Evolutionary conservation across 768 basidiomycete genomes (phyloP), one percentile per base, ranked within the genome.

Genomic region (Trametes meyenii): DNA sequence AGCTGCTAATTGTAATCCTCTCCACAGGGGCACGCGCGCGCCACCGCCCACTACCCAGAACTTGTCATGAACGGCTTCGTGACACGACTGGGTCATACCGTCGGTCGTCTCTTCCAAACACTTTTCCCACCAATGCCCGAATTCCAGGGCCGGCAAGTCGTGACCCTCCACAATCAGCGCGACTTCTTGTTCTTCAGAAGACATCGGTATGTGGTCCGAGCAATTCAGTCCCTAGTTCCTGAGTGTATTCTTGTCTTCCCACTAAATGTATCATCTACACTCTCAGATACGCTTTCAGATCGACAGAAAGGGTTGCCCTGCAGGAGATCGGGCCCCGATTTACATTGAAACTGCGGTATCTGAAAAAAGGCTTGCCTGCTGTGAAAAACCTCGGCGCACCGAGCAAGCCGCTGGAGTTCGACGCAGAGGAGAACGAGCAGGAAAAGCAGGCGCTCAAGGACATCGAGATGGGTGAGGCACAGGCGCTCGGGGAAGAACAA

Each of bases 301-400:
- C 92, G 1, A 80, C 90, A 3, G 94, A 96, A 66, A 94, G 91
- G 72, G 95, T 96, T 10, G 85, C 90, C 7, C 76, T 99, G 33
- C 97, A 99, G 72, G 97, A 99, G 75, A 99, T 99, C 64, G 97
- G 97, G 1, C 97, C 97, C 7, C 86, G 96, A 35, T 97, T 99
- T 71, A 98, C 97, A 0, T 81, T 98, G 12, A 98, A 98, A 75
- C 79, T 99, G 58, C 81, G 89, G 40, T 97, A 89, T 81, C 75
- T 99, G 59, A 87, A 89, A 71, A 94, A 90, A 67, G 95, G 94
- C 11, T 78, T 96, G 21, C 96, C 95, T 1, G 87, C 90, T 5
- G 92, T 95, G 26, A 81, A 82, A 64, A 81, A 83, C 66, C 79
- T 86, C 69, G 87, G 89, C 26, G 84, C 88, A 63, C 78, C 80